Percentiles rank a stretch among this genome's conserved stretches.
Conservation (phyloP, 148 eudicot species). For the Amaranthus cruentus region DNA sequence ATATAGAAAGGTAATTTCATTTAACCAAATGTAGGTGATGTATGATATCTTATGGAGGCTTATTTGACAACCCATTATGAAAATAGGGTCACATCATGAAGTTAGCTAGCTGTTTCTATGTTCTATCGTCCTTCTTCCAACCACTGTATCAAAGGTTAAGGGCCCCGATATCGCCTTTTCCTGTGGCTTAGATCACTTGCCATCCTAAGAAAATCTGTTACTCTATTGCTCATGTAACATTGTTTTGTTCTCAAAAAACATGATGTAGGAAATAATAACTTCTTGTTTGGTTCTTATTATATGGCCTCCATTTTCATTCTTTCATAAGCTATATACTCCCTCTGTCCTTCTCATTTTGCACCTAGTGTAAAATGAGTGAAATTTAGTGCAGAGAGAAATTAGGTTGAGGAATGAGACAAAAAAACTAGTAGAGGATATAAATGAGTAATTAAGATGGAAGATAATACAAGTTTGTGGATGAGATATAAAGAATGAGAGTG, state of each 20-base stretch:
- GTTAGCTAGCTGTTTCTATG: no score
- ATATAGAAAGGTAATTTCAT: not conserved
- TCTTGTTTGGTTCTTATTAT: no score
- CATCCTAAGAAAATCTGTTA: not conserved
- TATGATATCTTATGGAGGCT: not conserved
- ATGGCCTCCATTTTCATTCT: not conserved
- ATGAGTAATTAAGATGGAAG: no score
- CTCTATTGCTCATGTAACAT: not conserved
- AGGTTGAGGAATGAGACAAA: no score
- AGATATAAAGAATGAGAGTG: no score
- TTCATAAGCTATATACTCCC: not conserved
- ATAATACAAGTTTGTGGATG: no score
- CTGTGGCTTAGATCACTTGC: slow-evolving; percentile 1
- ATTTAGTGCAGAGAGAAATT: no score
- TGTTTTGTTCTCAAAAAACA: not conserved
- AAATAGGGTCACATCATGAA: not conserved
- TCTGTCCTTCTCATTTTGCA: no score
- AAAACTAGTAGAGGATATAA: no score
- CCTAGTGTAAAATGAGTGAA: no score
- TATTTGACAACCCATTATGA: not conserved
- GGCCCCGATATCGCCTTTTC: not conserved
- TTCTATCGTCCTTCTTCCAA: no score
- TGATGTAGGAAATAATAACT: not conserved
- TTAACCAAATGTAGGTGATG: not conserved
- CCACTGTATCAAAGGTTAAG: not conserved